phyloP scores from a whole-genome alignment of 139 green algal genomes.

The Micractinium conductrix region DNA sequence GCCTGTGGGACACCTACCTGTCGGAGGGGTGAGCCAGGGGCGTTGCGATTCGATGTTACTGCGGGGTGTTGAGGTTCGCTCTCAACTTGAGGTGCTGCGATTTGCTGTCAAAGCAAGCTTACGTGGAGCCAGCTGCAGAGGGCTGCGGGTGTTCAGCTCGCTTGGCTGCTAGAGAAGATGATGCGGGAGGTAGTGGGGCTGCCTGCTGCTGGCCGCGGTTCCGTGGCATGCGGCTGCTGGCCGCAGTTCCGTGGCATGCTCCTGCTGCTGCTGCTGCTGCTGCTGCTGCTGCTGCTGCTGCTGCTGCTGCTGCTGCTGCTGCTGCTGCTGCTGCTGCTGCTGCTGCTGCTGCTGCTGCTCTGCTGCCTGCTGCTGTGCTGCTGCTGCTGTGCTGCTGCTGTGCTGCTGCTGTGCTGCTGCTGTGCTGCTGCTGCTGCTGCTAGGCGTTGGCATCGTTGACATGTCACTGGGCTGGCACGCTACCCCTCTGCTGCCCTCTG shows the following conservation, averaged over 20 bases:
- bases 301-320: background rate
- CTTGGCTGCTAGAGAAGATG: no score
- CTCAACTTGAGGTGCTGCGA: no score
- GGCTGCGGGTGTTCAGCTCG: no score
- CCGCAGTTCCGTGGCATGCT: background rate
- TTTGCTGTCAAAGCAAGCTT: no score
- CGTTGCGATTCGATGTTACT: no score
- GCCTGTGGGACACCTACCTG: slow-evolving; percentile 91
- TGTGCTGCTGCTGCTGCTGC: background rate
- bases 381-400: background rate
- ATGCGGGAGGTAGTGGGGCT: no score
- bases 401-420: background rate
- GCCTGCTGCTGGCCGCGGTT: slow-evolving; percentile 90
- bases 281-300: background rate
- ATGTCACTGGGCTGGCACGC: background rate
- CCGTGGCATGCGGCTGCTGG: slow-evolving; percentile 72
- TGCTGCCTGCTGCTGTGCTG: background rate
- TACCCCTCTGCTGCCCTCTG: background rate
- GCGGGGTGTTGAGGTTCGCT: no score
- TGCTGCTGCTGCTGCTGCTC: background rate
- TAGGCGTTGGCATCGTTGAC: background rate
- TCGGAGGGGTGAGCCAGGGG: slow-evolving; percentile 34
- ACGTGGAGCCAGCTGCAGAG: no score
- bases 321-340: background rate
- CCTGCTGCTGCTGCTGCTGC: background rate